Evolutionary conservation across 179 eudicot species (phyloP).

Genomic region (Dionaea muscipula): DNA sequence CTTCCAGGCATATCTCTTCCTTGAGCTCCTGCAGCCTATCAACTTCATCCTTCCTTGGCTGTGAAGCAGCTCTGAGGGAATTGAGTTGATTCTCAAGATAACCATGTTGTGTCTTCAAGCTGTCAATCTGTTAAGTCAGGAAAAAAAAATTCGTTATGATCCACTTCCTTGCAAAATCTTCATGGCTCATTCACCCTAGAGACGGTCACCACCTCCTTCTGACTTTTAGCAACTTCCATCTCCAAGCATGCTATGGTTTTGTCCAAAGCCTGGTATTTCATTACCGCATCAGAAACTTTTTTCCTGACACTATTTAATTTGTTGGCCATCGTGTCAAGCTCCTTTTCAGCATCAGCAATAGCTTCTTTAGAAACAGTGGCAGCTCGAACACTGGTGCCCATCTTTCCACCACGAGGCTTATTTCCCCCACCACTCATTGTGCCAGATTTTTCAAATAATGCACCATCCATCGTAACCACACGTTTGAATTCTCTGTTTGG

Average conservation of each 20-base stretch:
- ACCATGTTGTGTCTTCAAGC: conserved; percentile 46
- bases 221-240: conserved; percentile 76
- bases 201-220: conserved; percentile 54
- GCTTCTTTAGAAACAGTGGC: conserved; percentile 78
- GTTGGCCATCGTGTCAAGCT: conserved; percentile 43
- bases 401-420: conserved; percentile 96
- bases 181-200: background rate
- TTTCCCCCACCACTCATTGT: conserved; percentile 97
- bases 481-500: conserved; percentile 51
- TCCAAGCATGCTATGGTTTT: conserved; percentile 46
- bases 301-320: conserved; percentile 35
- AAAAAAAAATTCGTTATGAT: background rate
- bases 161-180: background rate
- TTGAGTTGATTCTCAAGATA: conserved; percentile 66
- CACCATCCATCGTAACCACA: conserved; percentile 87
- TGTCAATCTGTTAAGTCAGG: conserved; percentile 52
- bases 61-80: conserved; percentile 65
- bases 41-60: conserved; percentile 61
- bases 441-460: conserved; percentile 86
- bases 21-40: conserved; percentile 45
- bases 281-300: conserved; percentile 47
- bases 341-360: conserved; percentile 58
- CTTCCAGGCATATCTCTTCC: conserved; percentile 45
- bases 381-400: conserved; percentile 81
- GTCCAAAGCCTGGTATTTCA: conserved; percentile 49